These are phyloP conservation scores for Rosa persica DNA, from an alignment of 306 rosid genomes.

Conservation along the genomic window DNA sequence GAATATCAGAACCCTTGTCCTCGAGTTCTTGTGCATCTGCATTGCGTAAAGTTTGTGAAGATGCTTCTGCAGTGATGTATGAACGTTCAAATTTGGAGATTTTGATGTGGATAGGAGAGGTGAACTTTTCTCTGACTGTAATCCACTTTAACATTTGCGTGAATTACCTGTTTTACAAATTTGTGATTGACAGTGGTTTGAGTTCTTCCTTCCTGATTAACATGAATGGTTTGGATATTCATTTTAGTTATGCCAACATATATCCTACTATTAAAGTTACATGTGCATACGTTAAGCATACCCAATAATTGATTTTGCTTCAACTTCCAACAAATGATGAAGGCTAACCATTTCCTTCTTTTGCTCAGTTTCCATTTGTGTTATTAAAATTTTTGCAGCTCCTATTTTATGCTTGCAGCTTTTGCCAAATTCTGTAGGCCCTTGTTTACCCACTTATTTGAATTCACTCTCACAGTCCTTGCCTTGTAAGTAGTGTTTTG, in stretches of 20 bases:
- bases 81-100: constrained; percentile 95
- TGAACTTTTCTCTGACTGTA: constrained; percentile 31
- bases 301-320: neutral
- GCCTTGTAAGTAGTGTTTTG: constrained; percentile 21
- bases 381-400: neutral
- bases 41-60: constrained; percentile 91
- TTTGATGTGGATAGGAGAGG: constrained; percentile 99
- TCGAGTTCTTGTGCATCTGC: constrained; percentile 86
- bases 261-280: neutral
- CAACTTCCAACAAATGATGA: neutral
- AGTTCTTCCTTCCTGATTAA: constrained; percentile 14
- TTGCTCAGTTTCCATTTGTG: neutral
- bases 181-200: constrained; percentile 1
- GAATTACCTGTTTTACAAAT: neutral
- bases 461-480: constrained; percentile 5
- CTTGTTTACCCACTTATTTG: neutral
- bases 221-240: neutral
- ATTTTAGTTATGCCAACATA: constrained; percentile 5
- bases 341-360: too few species aligned
- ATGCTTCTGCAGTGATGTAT: constrained; percentile 70
- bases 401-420: neutral
- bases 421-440: neutral
- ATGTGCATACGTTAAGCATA: neutral
- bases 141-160: constrained; percentile 2
- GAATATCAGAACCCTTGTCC: constrained; percentile 78